Evolutionary conservation across 345 rosid species (phyloP), one percentile per base, ranked within the genome.

Genomic region (Raphanus sativus): DNA sequence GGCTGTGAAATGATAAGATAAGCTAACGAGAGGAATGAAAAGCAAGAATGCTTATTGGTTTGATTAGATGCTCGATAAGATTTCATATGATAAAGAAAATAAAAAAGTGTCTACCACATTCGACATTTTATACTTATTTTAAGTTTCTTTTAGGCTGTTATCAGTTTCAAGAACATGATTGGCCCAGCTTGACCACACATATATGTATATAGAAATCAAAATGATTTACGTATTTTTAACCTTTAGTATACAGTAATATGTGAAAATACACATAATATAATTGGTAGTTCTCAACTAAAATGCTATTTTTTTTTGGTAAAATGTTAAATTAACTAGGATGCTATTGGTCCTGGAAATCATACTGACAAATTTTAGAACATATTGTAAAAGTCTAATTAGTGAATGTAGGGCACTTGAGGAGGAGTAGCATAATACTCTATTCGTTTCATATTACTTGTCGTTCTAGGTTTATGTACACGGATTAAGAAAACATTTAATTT

Each of bases 31-130:
- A 67, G 11, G 10, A 73, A 67, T 78, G 78, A 73, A 73, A 78
- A 73, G 82, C 70, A 61, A 61, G 65, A 52, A 73, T 78, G 74
- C 82, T 78, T 73, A 78, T 78, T 73, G 82, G 82, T 62, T 62
- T 78, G 74, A 67, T 67, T 67, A 67, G 74, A 73, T 34, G 74
- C 69, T 48, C 77, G 70, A 78, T 78, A 61, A 78, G 74, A 15
- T 73, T 67, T 78, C 68, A 17, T 74, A 54, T 25, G 69, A 54
- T 25, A 45, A 9, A 5, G n/a, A 58, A 25, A 52, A 48, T 6
- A 48, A n/a, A 52, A 62, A 72, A 62, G 68, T 61, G 24, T 15
- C 60, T 28, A 62, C 75, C 68, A 70, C 60, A 65, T 64, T 63
- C 38, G 26, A 70, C 33, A 17, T 71, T 28, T 77, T 77, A 28